A percentile compares a stretch with the other conserved stretches of the same genome.
phyloP scores from a whole-genome alignment of 2,329 filamentous ascomycete species.

The Cyphellophora attinorum region DNA sequence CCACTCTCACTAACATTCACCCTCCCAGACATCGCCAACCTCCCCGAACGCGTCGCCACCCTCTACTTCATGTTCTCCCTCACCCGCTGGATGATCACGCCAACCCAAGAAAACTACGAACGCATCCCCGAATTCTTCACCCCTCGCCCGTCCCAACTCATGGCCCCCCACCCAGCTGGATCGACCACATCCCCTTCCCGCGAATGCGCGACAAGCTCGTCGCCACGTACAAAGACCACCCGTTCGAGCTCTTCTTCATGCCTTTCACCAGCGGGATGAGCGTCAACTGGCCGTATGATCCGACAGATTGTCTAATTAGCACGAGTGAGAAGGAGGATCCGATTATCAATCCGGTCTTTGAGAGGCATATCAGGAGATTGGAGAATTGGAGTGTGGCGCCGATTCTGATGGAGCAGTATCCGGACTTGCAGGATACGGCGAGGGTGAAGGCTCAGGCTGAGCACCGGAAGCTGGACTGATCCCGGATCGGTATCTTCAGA shows the following conservation, averaged over 20 bases:
- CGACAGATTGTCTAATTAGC: slow-evolving; percentile 57
- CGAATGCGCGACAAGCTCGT: slow-evolving; percentile 61
- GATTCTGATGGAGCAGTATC: slow-evolving; percentile 57
- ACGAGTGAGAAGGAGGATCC: slow-evolving; percentile 48
- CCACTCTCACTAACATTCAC: too few relatives aligned
- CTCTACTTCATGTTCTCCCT: slow-evolving; percentile 80
- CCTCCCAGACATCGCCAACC: too few relatives aligned
- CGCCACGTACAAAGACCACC: slow-evolving; percentile 43
- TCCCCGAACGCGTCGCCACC: slow-evolving; percentile 74
- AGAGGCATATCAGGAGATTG: slow-evolving; percentile 63
- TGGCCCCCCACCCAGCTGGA: slow-evolving; percentile 67
- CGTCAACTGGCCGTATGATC: slow-evolving; percentile 77
- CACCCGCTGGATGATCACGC: slow-evolving; percentile 77
- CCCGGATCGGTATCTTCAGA: too few relatives aligned
- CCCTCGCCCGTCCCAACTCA: slow-evolving; percentile 57
- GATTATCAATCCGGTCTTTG: slow-evolving; percentile 78
- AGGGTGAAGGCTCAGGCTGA: slow-evolving; percentile 23
- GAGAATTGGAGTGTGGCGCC: slow-evolving; percentile 75
- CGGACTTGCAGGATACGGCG: slow-evolving; percentile 38
- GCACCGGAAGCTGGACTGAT: not conserved
- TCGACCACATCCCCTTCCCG: slow-evolving; percentile 74
- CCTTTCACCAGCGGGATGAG: slow-evolving; percentile 67
- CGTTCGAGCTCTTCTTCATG: slow-evolving; percentile 75
- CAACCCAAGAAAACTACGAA: slow-evolving; percentile 69
- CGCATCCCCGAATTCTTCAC: slow-evolving; percentile 64